A percentile compares a stretch with the other conserved stretches of the same genome.
Evolutionary conservation across 176 grass and related monocot species (phyloP).

Genomic region (Ensete glaucum): DNA sequence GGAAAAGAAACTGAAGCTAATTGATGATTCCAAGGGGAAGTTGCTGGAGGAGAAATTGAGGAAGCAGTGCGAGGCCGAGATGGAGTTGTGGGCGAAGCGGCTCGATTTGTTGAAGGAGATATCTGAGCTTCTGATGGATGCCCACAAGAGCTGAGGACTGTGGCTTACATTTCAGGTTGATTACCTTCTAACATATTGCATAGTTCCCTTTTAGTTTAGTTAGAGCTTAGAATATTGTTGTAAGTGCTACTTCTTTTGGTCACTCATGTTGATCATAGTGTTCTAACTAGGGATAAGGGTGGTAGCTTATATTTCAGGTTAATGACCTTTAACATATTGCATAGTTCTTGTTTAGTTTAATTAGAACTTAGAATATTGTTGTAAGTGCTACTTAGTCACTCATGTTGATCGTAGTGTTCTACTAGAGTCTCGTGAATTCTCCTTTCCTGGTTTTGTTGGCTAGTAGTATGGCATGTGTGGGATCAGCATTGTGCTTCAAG

Average conservation of each 20-base stretch:
- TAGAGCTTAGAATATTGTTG: not conserved
- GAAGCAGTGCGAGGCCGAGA: constrained; percentile 4
- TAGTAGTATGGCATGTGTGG: not conserved
- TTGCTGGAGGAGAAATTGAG: constrained; percentile 4
- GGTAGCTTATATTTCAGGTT: constrained; percentile 6
- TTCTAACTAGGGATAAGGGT: not conserved
- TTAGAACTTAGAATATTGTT: not conserved
- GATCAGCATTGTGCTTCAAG: not conserved
- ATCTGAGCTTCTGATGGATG: not conserved
- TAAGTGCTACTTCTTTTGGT: not conserved
- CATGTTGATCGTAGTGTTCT: not conserved
- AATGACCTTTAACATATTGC: not conserved
- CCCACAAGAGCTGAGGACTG: not conserved
- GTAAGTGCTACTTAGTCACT: not conserved
- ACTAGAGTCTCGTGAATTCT: not conserved
- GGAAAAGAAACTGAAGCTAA: not conserved
- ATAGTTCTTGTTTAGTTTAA: not conserved
- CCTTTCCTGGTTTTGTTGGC: not conserved
- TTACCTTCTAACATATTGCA: not conserved
- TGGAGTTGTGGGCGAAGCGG: not conserved
- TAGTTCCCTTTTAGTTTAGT: not conserved
- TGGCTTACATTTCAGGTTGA: constrained; percentile 5
- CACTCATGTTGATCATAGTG: not conserved
- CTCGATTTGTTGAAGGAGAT: constrained; percentile 8
- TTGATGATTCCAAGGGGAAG: constrained; percentile 1